Evolutionary conservation across 805 yeast species (phyloP).

Genomic region (Hemisphaericaspora nanyangensis): DNA sequence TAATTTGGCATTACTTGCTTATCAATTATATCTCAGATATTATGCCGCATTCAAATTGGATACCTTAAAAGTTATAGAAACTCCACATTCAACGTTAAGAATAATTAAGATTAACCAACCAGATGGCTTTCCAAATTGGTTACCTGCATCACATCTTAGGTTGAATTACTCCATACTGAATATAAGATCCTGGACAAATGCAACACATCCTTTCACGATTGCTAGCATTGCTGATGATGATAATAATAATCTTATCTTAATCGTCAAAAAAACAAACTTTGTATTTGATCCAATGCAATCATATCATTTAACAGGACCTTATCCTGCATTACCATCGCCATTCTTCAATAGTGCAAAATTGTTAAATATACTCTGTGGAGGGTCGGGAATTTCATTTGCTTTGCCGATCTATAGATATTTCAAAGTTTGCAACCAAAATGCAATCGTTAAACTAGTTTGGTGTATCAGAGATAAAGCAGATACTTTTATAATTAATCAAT

Average conservation of each 20-base stretch:
- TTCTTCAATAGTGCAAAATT: slow-evolving; percentile 49
- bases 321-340: slow-evolving; percentile 40
- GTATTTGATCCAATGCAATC: slow-evolving; percentile 8
- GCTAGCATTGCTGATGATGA: slow-evolving; percentile 41
- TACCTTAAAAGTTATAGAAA: slow-evolving; percentile 14
- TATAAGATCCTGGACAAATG: slow-evolving; percentile 37
- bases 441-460: slow-evolving; percentile 50
- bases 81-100: slow-evolving; percentile 14
- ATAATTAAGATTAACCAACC: slow-evolving; percentile 20
- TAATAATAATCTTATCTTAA: slow-evolving; percentile 30
- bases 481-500: slow-evolving; percentile 40
- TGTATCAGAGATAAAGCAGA: slow-evolving; percentile 45
- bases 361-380: slow-evolving; percentile 60
- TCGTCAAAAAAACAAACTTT: slow-evolving; percentile 40
- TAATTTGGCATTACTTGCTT: slow-evolving; percentile 20
- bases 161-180: slow-evolving; percentile 33
- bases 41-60: slow-evolving; percentile 11
- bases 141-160: slow-evolving; percentile 60
- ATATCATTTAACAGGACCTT: slow-evolving; percentile 26
- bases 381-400: slow-evolving; percentile 69
- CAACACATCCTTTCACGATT: slow-evolving; percentile 69
- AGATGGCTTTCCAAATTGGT: slow-evolving; percentile 19
- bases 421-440: slow-evolving; percentile 12
- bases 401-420: slow-evolving; percentile 48
- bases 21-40: slow-evolving; percentile 35